Evolutionary conservation across 2,329 filamentous ascomycete species (phyloP).

Genomic region (Atkinsonella hypoxylon): DNA sequence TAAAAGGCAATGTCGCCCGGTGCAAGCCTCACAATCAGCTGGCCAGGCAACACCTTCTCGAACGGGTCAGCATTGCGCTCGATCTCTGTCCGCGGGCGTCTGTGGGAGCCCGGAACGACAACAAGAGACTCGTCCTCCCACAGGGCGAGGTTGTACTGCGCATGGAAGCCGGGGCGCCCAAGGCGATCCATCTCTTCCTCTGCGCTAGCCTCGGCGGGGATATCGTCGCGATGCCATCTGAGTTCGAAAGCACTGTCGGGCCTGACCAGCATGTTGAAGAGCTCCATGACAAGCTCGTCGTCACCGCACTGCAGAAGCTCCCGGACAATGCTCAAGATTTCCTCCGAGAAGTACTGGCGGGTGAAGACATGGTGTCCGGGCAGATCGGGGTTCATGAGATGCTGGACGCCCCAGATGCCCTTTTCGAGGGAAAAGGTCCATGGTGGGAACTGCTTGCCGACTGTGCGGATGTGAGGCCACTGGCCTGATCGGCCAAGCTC

Average conservation of each 20-base stretch:
- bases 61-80: slow-evolving; percentile 60
- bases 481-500: slow-evolving; percentile 51
- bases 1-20: slow-evolving; percentile 79
- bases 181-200: slow-evolving; percentile 58
- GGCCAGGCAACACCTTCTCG: slow-evolving; percentile 46
- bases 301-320: slow-evolving; percentile 46
- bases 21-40: slow-evolving; percentile 52
- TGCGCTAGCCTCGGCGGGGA: slow-evolving; percentile 49
- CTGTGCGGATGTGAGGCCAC: slow-evolving; percentile 74
- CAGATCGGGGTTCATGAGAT: slow-evolving; percentile 65
- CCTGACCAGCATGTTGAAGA: slow-evolving; percentile 75
- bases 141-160: slow-evolving; percentile 80
- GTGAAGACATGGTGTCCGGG: slow-evolving; percentile 51
- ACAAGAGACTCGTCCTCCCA: slow-evolving; percentile 63
- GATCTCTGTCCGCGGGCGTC: slow-evolving; percentile 52
- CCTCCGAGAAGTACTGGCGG: slow-evolving; percentile 57
- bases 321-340: slow-evolving; percentile 50
- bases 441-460: slow-evolving; percentile 84
- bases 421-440: slow-evolving; percentile 50
- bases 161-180: slow-evolving; percentile 51
- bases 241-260: slow-evolving; percentile 62
- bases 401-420: slow-evolving; percentile 85
- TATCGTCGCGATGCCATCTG: slow-evolving; percentile 78
- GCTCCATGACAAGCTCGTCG: slow-evolving; percentile 67
- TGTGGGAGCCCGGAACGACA: slow-evolving; percentile 67